phyloP scores from a whole-genome alignment of 1,139 yeast genomes.

The Petasospora fabianii region DNA sequence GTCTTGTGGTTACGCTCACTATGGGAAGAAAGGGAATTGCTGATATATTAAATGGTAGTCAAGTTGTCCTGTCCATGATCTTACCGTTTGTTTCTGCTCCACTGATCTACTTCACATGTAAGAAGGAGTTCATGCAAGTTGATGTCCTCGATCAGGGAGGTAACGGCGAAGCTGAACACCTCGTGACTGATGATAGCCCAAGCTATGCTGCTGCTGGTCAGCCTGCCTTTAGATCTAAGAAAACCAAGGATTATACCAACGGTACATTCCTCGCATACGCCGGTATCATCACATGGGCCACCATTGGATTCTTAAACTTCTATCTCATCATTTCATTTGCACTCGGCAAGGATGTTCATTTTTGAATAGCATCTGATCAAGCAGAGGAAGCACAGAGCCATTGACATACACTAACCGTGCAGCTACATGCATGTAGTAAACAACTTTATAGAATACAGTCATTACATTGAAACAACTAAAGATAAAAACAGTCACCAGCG shows the following conservation, averaged over 20 bases:
- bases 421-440: background rate
- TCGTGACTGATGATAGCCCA: background rate
- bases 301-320: constrained; percentile 71
- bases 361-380: constrained; percentile 6
- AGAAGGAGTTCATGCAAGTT: constrained; percentile 74
- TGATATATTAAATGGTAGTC: constrained; percentile 76
- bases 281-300: constrained; percentile 57
- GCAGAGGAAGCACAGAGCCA: background rate
- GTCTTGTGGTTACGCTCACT: constrained; percentile 69
- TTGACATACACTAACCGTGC: too few relatives aligned
- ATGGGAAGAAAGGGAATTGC: constrained; percentile 88
- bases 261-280: constrained; percentile 46
- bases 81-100: constrained; percentile 93
- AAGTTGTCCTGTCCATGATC: constrained; percentile 79
- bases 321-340: constrained; percentile 72
- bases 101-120: constrained; percentile 76
- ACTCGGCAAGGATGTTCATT: constrained; percentile 60
- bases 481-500: background rate
- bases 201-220: constrained; percentile 8
- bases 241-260: constrained; percentile 57
- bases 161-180: constrained; percentile 1
- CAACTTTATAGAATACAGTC: constrained; percentile 10
- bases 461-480: constrained; percentile 2
- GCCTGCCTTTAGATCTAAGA: background rate
- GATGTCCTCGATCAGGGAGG: constrained; percentile 27